phyloP scores from a whole-genome alignment of 208 protist species.

The Trypanosoma congolense region DNA sequence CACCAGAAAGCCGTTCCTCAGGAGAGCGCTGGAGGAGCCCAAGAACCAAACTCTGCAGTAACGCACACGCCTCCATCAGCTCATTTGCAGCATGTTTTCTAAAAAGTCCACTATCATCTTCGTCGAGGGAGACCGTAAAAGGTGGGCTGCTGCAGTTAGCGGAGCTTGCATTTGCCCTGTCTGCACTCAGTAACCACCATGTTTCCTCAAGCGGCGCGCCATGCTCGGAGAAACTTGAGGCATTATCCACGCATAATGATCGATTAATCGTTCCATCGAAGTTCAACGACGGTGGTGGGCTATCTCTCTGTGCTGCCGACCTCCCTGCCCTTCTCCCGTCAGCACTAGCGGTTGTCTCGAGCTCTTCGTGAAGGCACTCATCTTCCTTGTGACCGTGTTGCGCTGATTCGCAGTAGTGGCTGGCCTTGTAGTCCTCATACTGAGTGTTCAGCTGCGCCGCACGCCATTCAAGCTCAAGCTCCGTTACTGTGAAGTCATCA shows the following conservation, averaged over 20 bases:
- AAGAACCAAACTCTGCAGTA: conserved; percentile 62
- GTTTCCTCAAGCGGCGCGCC: background rate
- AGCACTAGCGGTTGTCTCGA: background rate
- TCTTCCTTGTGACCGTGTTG: background rate
- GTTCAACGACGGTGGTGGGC: background rate
- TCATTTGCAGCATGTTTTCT: conserved; percentile 31
- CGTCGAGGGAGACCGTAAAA: conserved; percentile 1
- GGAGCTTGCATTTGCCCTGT: background rate
- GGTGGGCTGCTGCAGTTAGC: background rate
- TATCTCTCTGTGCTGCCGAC: background rate
- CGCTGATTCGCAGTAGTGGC: too few species aligned
- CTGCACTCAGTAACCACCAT: background rate
- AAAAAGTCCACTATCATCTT: conserved; percentile 31
- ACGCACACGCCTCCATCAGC: conserved; percentile 49
- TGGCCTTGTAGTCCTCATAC: background rate
- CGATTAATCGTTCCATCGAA: background rate
- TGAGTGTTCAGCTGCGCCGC: conserved; percentile 62
- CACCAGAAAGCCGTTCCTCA: conserved; percentile 55
- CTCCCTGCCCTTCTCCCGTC: background rate
- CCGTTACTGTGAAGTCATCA: conserved; percentile 65
- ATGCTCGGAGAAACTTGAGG: background rate
- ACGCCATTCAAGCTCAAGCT: conserved; percentile 63
- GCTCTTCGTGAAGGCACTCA: background rate
- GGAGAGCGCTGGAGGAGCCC: conserved; percentile 50
- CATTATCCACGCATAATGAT: background rate